These are phyloP conservation scores for Thalassia testudinum DNA, from an alignment of 116 monocot species.

Conservation along the genomic window DNA sequence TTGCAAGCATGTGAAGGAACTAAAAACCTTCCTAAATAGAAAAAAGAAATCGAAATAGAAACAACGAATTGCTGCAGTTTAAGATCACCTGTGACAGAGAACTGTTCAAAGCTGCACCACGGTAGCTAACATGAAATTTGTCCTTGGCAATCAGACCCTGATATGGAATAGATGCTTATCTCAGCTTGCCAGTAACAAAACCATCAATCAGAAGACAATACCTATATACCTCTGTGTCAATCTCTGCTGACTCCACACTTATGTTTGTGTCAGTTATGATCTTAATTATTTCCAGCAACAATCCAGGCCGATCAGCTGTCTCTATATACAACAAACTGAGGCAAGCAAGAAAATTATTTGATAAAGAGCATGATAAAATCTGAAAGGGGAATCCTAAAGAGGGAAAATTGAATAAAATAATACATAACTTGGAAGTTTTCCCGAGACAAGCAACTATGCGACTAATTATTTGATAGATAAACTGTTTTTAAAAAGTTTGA, in stretches of 20 bases:
- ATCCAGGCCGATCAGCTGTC: conserved; percentile 84
- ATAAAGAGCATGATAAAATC: too few species aligned
- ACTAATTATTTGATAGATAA: too few species aligned
- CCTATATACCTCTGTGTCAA: conserved; percentile 67
- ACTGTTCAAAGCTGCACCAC: conserved; percentile 54
- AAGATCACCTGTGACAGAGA: conserved; percentile 62
- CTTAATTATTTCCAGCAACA: conserved; percentile 62
- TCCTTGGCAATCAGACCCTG: conserved; percentile 89
- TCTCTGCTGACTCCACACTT: conserved; percentile 79
- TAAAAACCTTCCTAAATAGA: conserved; percentile 10
- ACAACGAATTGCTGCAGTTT: too few species aligned
- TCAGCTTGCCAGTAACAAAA: too few species aligned
- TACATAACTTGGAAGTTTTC: too few species aligned
- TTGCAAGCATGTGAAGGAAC: not conserved
- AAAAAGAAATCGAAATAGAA: too few species aligned
- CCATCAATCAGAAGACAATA: not conserved
- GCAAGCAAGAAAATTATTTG: not conserved
- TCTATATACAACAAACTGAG: conserved; percentile 76
- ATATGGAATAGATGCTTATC: not conserved
- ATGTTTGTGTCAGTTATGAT: conserved; percentile 75
- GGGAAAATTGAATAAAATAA: too few species aligned
- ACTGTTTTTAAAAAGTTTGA: too few species aligned
- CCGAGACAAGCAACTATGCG: too few species aligned
- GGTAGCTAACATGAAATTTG: conserved; percentile 88
- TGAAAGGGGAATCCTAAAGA: too few species aligned